Evolutionary conservation across 768 basidiomycete species (phyloP), one percentile per base, ranked within the genome.

Genomic region (Auricularia cornea): DNA sequence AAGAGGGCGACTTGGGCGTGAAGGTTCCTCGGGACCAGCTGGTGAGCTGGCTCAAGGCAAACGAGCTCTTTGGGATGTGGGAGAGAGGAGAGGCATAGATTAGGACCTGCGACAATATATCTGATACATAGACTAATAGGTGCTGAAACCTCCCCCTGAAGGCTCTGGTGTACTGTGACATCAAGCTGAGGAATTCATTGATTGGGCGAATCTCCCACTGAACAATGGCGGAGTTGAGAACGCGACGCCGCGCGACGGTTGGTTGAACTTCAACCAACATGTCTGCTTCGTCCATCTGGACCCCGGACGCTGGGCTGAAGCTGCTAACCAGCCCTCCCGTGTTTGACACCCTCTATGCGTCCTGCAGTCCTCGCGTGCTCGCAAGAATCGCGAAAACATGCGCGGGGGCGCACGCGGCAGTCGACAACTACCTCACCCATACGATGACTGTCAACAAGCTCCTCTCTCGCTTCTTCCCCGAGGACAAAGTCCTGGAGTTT

Each of bases 1-100:
- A 79, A 20, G 84, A 87, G 63, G 84, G 85, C 70, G 28, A 30
- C 28, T 16, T 16, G 14, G 92, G 90, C 0, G 79, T 79, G 26
- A 80, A 85, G 69, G 84, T 94, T 30, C 79, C 78, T 73, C 78
- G 90, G 41, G 75, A 73, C 3, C 84, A 85, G 63, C 76, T 92
- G 61, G 77, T 89, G 2, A 71, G 74, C 29, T 93, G 87, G 84
- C 71, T 93, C 64, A 84, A 84, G 67, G 44, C 38, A 3, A 38
- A 33, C 14, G 30, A 40, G 23, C 28, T 57, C 8, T 57, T 28
- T 30, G 10, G 29, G 54, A 20, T 57, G 54, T 26, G 23, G 54
- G n/a, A 28, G 54, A 16, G 18, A 8, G 54, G 54, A 4, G 54
- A 57, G 30, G 54, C 54, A 57, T 57, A 57, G 44, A 48, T 20